Evolutionary conservation across 257 asterid species (phyloP), one percentile per base, ranked within the genome.

Genomic region (Capsicum baccatum): DNA sequence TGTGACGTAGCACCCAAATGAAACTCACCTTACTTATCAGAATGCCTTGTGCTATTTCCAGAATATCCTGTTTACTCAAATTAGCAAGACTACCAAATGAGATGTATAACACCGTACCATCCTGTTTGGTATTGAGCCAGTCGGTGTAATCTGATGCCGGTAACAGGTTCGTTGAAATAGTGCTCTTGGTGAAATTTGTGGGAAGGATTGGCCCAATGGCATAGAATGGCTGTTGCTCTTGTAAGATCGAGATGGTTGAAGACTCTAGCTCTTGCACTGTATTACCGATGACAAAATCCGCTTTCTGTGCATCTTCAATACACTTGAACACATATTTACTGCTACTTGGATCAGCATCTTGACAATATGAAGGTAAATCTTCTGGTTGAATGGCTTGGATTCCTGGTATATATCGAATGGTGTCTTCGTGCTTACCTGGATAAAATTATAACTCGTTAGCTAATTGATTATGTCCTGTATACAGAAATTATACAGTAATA

Each of bases 251-350:
- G 57, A 84, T 26, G 16, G 87, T 68, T 44, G 85, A 81, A 8
- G 71, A 52, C 83, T 87, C 89, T 3, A 87, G 83, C 80, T 87
- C 89, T 47, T 84, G 73, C 8, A 79, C 85, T 6, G 87, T 87
- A 76, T 87, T 87, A 26, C 74, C 83, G 19, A 87, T 16, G 47
- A 84, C 48, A 37, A 6, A 76, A 21, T 87, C 89, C 8, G 85
- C 85, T 10, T 58, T 54, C 47, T 47, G 59, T 7, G 85, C 86
- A 15, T 84, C 87, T 21, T 81, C 82, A 8, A 87, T 82, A 17
- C 87, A 86, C 60, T 60, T 69, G 52, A 69, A 84, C 55, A 87
- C 66, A 17, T 79, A 66, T 16, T 64, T 64, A 64, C 33, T 9
- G 57, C 56, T 44, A 21, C 54, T 10, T 82, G 64, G 14, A 62